phyloP scores from a whole-genome alignment of 257 asterid genomes.

The Nicotiana tabacum region DNA sequence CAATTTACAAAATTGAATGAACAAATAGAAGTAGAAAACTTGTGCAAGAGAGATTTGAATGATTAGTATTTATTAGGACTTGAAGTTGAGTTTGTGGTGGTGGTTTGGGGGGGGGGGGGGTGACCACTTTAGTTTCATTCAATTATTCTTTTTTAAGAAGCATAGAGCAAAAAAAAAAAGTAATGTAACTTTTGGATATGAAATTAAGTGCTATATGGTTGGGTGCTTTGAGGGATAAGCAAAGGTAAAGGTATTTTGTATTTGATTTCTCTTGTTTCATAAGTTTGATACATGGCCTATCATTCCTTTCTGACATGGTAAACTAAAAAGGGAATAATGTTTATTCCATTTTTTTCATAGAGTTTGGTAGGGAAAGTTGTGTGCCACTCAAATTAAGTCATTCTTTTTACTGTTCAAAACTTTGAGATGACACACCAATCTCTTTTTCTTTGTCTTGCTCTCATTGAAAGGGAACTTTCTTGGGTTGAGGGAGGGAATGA shows the following conservation, averaged over 20 bases:
- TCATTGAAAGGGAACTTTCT: constrained; percentile 1
- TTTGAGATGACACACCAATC: neutral
- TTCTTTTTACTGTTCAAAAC: neutral
- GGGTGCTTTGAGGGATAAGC: constrained; percentile 81
- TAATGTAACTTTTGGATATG: constrained; percentile 22
- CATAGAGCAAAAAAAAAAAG: constrained; percentile 25
- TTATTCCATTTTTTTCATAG: constrained; percentile 1
- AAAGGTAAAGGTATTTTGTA: constrained; percentile 51
- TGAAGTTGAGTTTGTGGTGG: neutral
- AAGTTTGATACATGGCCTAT: constrained; percentile 28
- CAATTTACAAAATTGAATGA: neutral
- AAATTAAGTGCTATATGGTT: constrained; percentile 54
- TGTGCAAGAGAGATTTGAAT: constrained; percentile 3
- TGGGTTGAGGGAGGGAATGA: neutral
- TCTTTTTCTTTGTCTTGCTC: neutral
- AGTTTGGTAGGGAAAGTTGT: constrained; percentile 39
- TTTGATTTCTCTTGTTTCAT: constrained; percentile 59
- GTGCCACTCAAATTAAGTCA: constrained; percentile 21
- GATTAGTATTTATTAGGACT: constrained; percentile 8
- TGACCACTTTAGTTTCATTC: constrained; percentile 35
- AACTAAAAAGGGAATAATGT: neutral
- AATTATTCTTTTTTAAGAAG: constrained; percentile 49
- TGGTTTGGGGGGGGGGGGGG: neutral
- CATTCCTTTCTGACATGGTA: neutral
- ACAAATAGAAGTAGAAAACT: neutral